Base-by-base conservation (phyloP, 2,329 filamentous ascomycete genomes). In the Calonectria pseudoreteaudii region DNA sequence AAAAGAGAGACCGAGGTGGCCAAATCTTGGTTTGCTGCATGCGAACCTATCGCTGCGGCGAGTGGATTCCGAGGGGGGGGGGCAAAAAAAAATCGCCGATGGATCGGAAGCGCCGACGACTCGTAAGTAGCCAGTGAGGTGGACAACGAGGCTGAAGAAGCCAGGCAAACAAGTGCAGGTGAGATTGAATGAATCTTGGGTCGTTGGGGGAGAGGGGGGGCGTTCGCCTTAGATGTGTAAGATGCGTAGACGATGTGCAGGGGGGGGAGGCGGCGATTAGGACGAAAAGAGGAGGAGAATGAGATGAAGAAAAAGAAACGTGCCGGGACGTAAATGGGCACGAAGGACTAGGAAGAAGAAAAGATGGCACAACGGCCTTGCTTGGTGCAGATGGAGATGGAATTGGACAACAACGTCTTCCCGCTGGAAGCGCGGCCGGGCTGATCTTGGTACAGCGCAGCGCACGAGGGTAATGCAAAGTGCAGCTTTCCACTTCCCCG, bases 1-100 rank as follows among this genome's bases (percentile, higher is more conserved):
- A 34, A 34, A 34, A 69, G 41, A 67, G 28, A 56, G 58, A 30
- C 58, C 70, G 72, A 71, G 72, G 77, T 62, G 68, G 64, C 70
- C 67, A 70, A 65, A 76, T 69, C 64, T 75, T 73, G 58, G 16
- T 34, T 36, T 23, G 41, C 41, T 38, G 50, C 38, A 68, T 62
- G 66, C 75, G 64, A 62, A 66, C 74, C 66, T 72, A 73, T 75
- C 65, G 65, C 58, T 70, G 75, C 52, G 70, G 75, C 36, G n/a
- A 60, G 53, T 76, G 75, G 53, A 68, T 75, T 77, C 71, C 66
- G 72, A 28, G 31, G 10, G 31, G 20, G 53, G 28, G 31, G n/a
- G n/a, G n/a, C n/a, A n/a, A 68, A 44, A 44, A 44, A 47, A 47
- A 47, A 13, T 47, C 73, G 41, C 38, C 70, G 68, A 79, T 74